Conservation (phyloP, 306 rosid species). For the Cicer bijugum region DNA sequence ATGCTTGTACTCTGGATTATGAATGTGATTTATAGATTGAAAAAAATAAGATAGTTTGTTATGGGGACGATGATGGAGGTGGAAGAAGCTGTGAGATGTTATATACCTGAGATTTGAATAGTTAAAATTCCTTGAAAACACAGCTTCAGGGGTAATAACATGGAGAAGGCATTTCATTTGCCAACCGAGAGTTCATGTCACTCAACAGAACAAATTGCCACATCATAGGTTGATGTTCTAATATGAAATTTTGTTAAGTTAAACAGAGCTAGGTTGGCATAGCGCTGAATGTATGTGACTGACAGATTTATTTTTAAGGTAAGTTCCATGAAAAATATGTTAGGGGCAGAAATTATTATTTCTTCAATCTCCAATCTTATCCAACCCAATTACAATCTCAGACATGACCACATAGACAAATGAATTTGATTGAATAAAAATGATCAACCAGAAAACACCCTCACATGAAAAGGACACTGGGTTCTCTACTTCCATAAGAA, state of each 20-base stretch:
- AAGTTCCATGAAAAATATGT: not conserved
- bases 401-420: not conserved
- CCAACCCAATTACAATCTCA: not conserved
- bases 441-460: conserved; percentile 12
- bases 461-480: not conserved
- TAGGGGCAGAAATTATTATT: not conserved
- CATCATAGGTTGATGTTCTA: not conserved
- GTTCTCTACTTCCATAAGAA: not conserved
- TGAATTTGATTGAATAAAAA: not conserved
- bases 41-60: not conserved
- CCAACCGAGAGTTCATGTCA: not conserved
- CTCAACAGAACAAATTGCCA: not conserved
- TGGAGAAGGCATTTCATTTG: not conserved
- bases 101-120: not conserved
- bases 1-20: not conserved
- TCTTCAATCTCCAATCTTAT: not conserved
- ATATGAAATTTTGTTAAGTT: not conserved
- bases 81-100: not conserved
- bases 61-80: not conserved
- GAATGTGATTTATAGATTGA: not conserved
- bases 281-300: not conserved
- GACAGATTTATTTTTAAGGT: not conserved
- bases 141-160: not conserved
- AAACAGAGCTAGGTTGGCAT: not conserved
- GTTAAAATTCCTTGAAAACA: not conserved